These are phyloP conservation scores for Chaetomium tenue DNA, from an alignment of 495 filamentous ascomycete species.

Conservation along the genomic window DNA sequence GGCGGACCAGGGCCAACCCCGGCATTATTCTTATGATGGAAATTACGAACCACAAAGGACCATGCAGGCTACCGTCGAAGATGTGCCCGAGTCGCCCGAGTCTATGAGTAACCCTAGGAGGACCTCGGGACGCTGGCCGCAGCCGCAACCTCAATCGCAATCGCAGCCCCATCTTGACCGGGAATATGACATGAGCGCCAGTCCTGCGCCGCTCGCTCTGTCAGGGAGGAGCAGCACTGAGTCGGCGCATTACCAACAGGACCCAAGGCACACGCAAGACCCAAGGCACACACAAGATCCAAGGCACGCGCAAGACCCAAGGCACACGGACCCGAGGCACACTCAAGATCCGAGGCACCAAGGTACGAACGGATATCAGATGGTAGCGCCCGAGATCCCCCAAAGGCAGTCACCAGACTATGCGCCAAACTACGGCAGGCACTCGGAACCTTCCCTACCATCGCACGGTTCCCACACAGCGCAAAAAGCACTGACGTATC, in stretches of 20 bases:
- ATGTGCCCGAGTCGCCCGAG: conserved; percentile 56
- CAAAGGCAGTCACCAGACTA: conserved; percentile 24
- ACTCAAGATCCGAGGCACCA: conserved; percentile 16
- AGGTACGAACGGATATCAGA: conserved; percentile 21
- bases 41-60: conserved; percentile 47
- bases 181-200: conserved; percentile 40
- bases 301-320: conserved; percentile 15
- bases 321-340: neutral
- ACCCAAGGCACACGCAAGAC: conserved; percentile 1
- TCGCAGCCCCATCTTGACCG: conserved; percentile 31
- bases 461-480: conserved; percentile 25
- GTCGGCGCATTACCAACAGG: neutral
- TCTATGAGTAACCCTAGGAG: conserved; percentile 43
- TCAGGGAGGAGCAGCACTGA: conserved; percentile 10
- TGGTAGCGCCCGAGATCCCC: conserved; percentile 15
- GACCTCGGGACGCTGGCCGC: conserved; percentile 40
- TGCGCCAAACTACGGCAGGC: conserved; percentile 23
- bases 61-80: conserved; percentile 70
- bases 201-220: conserved; percentile 49
- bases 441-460: conserved; percentile 31
- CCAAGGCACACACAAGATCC: neutral
- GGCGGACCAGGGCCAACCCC: conserved; percentile 36
- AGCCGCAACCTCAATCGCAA: conserved; percentile 29
- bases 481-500: conserved; percentile 28
- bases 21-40: conserved; percentile 52